Evolutionary conservation across 139 green algal genomes (phyloP).

Genomic region (Chlamydomonas incerta): DNA sequence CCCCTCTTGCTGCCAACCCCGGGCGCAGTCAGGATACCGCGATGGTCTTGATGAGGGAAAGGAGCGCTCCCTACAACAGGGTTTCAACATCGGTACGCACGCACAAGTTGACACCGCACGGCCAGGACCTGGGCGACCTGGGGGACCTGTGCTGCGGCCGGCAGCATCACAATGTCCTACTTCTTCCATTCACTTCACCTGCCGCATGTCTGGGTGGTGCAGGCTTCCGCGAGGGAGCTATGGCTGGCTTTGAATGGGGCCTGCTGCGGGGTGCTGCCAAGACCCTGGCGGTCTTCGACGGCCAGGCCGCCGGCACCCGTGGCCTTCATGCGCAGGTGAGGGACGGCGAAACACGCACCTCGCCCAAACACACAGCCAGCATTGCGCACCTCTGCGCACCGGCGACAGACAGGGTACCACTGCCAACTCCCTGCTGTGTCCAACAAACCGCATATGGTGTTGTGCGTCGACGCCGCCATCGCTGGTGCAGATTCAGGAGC

Average conservation of each 20-base stretch:
- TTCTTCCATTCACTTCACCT: too few species aligned
- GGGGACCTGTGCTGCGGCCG: too few species aligned
- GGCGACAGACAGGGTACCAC: too few species aligned
- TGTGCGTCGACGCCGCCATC: too few species aligned
- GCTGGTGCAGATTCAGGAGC: constrained; percentile 2
- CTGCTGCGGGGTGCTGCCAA: constrained; percentile 10
- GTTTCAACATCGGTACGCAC: constrained; percentile 45
- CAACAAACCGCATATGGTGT: neutral
- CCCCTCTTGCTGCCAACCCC: too few species aligned
- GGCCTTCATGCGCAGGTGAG: constrained; percentile 1
- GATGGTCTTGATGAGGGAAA: constrained; percentile 42
- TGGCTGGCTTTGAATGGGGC: constrained; percentile 45
- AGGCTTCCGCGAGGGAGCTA: constrained; percentile 46
- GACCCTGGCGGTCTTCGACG: constrained; percentile 30
- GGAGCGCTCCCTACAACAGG: constrained; percentile 31
- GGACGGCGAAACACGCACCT: too few species aligned
- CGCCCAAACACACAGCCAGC: neutral
- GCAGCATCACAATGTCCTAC: too few species aligned
- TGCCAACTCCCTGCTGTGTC: too few species aligned
- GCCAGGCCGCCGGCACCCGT: constrained; percentile 1
- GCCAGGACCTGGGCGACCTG: too few species aligned
- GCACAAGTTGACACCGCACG: too few species aligned
- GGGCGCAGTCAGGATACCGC: constrained; percentile 42
- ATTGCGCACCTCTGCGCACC: too few species aligned
- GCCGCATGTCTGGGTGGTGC: too few species aligned